These are phyloP conservation scores for Emmonsia crescens DNA, from an alignment of 2,329 filamentous ascomycete genomes.

Conservation along the genomic window DNA sequence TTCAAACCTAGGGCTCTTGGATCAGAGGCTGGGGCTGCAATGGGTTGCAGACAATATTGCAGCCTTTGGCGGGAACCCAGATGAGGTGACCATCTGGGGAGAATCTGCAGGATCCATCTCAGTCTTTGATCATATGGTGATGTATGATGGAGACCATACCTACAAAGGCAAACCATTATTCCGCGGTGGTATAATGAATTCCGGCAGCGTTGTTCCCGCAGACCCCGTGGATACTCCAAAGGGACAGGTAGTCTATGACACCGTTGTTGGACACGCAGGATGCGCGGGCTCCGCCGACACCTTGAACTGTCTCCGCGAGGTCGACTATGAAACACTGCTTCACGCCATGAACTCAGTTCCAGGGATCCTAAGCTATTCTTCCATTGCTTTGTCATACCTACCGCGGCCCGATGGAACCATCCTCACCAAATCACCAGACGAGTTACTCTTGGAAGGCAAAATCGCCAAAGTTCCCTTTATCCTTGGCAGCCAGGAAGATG, in stretches of 20 bases:
- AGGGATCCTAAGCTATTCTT: slow-evolving; percentile 54
- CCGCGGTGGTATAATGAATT: slow-evolving; percentile 68
- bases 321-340: slow-evolving; percentile 41
- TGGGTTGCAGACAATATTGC: slow-evolving; percentile 71
- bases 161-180: slow-evolving; percentile 69
- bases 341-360: slow-evolving; percentile 61
- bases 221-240: slow-evolving; percentile 55
- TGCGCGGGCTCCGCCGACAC: slow-evolving; percentile 35
- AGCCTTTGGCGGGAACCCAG: slow-evolving; percentile 66
- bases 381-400: slow-evolving; percentile 60
- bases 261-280: slow-evolving; percentile 37
- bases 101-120: slow-evolving; percentile 63
- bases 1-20: slow-evolving; percentile 59
- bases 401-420: slow-evolving; percentile 60
- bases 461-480: slow-evolving; percentile 54
- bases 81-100: slow-evolving; percentile 71
- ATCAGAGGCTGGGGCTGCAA: slow-evolving; percentile 60
- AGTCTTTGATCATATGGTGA: slow-evolving; percentile 62
- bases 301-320: slow-evolving; percentile 38
- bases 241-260: slow-evolving; percentile 46
- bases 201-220: slow-evolving; percentile 52
- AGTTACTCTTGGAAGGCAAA: slow-evolving; percentile 41
- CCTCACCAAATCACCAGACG: slow-evolving; percentile 53
- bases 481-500: slow-evolving; percentile 67
- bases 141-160: slow-evolving; percentile 60